Evolutionary conservation across 164 flowering plant genomes (phyloP), one percentile per base, ranked within the genome.

Genomic region (Platanus orientalis): DNA sequence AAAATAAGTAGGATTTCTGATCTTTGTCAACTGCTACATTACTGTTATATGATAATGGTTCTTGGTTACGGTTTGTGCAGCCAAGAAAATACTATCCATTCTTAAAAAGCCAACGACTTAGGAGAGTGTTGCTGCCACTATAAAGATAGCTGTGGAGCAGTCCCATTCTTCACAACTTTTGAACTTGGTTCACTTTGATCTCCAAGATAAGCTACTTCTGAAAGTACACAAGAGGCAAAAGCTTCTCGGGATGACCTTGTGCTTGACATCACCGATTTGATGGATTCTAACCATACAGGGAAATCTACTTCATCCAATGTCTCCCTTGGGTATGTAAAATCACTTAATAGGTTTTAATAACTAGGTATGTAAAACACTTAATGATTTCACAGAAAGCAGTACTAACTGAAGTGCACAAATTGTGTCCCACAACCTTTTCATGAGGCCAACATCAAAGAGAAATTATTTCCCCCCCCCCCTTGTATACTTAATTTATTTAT

Each of bases 31-130:
- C 28, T 20, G n/a, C 10, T 29, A 16, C 27, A 20, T 30, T 4
- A 23, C 50, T 51, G 50, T 40, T 57, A 11, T 34, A n/a, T 64
- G 57, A 29, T n/a, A 48, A 4, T 56, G 34, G 47, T 57, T 42
- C 21, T 56, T 1, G 12, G 36, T 54, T 67, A 26, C 16, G n/a
- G 12, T 58, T 49, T 72, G 27, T 74, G 79, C 88, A 91, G 97
- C 79, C 49, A 21, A 54, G 45, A 80, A 79, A 49, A 91, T 91
- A 32, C 68, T 91, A 57, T 82, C 81, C 54, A 65, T 75, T 73
- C 83, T 91, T 62, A 81, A 72, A 71, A 80, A 73, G 69, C 83
- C 93, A 47, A 45, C 7, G 34, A 51, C 54, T 70, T 44, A 16
- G 26, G 67, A 48, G 26, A 69, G 42, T 36, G 58, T 17, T 58